Conservation (phyloP, 1,139 yeast genomes). For the Fermentozyma sake region DNA sequence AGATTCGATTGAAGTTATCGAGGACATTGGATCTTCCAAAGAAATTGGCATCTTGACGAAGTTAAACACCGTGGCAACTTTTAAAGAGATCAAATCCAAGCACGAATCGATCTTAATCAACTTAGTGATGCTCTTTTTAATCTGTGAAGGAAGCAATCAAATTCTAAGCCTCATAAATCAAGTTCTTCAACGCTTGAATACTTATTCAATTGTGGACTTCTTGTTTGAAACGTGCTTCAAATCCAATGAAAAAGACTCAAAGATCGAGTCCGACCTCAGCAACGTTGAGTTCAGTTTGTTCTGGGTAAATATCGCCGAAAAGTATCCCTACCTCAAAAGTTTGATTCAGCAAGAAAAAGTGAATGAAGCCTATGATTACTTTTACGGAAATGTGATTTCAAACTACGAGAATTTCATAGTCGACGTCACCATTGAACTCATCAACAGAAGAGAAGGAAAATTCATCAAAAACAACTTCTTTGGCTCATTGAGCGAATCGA, state of each 20-base stretch:
- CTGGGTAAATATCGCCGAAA: conserved; percentile 22
- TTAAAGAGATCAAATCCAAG: conserved; percentile 22
- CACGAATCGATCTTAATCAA: conserved; percentile 25
- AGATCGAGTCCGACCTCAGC: conserved; percentile 10
- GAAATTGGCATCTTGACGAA: conserved; percentile 17
- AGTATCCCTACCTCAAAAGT: conserved; percentile 15
- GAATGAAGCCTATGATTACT: conserved; percentile 26
- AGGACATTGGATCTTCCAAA: conserved; percentile 5
- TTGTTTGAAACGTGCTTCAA: conserved; percentile 26
- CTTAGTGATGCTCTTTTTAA: conserved; percentile 29
- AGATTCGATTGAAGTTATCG: conserved; percentile 10
- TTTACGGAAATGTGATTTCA: conserved; percentile 15
- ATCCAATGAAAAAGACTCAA: conserved; percentile 4
- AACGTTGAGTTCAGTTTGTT: conserved; percentile 22
- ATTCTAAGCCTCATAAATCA: conserved; percentile 24
- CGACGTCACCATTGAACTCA: conserved; percentile 29
- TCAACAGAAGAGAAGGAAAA: conserved; percentile 25
- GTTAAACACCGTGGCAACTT: conserved; percentile 18
- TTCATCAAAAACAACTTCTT: conserved; percentile 20
- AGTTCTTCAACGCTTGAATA: conserved; percentile 20
- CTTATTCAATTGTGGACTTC: conserved; percentile 20
- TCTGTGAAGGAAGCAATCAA: conserved; percentile 29
- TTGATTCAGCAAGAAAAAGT: conserved; percentile 18
- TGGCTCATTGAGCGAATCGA: conserved; percentile 13
- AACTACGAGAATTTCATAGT: conserved; percentile 17